These are phyloP conservation scores for Trypanosoma grayi DNA, from an alignment of 208 protist species.

Conservation along the genomic window DNA sequence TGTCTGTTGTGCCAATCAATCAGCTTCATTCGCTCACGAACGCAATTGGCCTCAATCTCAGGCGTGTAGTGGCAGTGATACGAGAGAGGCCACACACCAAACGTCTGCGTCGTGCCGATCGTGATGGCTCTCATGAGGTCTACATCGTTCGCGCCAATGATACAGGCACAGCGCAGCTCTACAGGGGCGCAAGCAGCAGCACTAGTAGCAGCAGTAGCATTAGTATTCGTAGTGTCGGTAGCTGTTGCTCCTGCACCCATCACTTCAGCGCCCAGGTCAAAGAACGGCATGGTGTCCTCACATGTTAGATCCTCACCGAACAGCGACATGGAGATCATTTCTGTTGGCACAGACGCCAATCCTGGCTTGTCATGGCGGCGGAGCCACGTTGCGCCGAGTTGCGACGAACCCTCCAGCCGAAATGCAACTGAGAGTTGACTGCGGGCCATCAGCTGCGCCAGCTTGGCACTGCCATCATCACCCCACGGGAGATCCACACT, in stretches of 20 bases:
- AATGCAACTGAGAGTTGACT: conserved; percentile 3
- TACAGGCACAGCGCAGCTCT: conserved; percentile 39
- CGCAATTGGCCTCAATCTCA: conserved; percentile 35
- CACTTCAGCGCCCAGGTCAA: background rate
- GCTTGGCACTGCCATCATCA: background rate
- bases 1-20: conserved; percentile 30
- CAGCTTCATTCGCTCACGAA: conserved; percentile 23
- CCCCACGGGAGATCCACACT: background rate
- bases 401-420: background rate
- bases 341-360: too few species aligned
- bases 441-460: background rate
- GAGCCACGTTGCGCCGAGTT: background rate
- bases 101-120: conserved; percentile 43
- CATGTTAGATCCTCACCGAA: background rate
- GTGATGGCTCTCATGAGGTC: conserved; percentile 54
- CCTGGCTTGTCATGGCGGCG: background rate
- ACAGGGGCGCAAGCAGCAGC: background rate
- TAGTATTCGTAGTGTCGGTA: background rate
- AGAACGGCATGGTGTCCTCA: background rate
- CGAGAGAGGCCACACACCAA: conserved; percentile 31
- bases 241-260: too few species aligned
- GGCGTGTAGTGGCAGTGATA: conserved; percentile 53
- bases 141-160: conserved; percentile 49
- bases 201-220: background rate
- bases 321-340: background rate